Evolutionary conservation across 2,329 filamentous ascomycete species (phyloP), one percentile per base, ranked within the genome.

Genomic region (Fusarium sp.): DNA sequence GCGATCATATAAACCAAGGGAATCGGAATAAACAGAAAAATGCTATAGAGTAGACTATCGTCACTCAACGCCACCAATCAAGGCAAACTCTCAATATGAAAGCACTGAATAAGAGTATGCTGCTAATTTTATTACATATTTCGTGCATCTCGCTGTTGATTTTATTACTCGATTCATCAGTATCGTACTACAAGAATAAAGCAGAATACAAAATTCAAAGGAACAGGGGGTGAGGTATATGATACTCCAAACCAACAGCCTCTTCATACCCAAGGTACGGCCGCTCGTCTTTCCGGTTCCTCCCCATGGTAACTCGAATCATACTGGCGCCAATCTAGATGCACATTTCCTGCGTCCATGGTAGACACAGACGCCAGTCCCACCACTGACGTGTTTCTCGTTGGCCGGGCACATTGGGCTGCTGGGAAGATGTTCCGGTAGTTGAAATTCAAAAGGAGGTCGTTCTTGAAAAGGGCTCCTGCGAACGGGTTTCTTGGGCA

Each of bases 361-460:
- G 70, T 87, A 87, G 6, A 89, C 86, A 62, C 87, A 89, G 7
- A 88, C 67, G 0, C 85, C 86, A 11, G 81, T 84, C 9, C 87
- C 86, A n/a, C 84, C 81, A 20, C 83, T 83, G 59, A 76, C 76
- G 62, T 87, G 84, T 45, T 81, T 84, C 48, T 78, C 78, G 75
- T 88, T 87, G 14, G 86, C 79, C 6, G 87, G 87, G 62, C 87
- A 89, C 80, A 88, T 83, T 22, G 86, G 86, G 73, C 87, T 88
- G 64, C 70, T 85, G 38, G 86, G 85, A 13, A 87, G 78, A 69
- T 89, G 87, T 69, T 88, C 85, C 4, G 86, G 85, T 17, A 88
- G 70, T 52, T 87, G 82, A 66, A 89, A 88, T 54, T 85, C 80
- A 64, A 89, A 89, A 9, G 68, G 58, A 28, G 61, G 63, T 14